Conservation (phyloP, 768 basidiomycete genomes). For the Trametes gibbosa region DNA sequence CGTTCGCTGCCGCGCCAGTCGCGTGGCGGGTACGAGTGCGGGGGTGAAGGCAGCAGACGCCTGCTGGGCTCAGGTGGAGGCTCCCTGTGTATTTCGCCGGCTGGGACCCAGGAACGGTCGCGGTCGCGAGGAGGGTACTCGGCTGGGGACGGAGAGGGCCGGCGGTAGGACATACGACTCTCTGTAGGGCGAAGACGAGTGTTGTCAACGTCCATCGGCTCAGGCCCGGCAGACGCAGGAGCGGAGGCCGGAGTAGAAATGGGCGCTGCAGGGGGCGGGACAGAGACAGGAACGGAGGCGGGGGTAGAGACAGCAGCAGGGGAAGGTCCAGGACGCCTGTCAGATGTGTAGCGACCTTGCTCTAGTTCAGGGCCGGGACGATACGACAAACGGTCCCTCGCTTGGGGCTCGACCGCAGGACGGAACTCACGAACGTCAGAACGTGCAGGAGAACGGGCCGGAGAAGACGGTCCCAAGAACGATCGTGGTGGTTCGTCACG, state of each 20-base stretch:
- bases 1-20: constrained; percentile 25
- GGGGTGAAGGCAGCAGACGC: constrained; percentile 1
- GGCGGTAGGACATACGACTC: constrained; percentile 19
- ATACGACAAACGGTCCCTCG: constrained; percentile 15
- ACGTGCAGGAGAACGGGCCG: constrained; percentile 22
- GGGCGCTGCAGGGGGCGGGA: constrained; percentile 17
- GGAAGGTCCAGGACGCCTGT: constrained; percentile 16
- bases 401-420: constrained; percentile 1
- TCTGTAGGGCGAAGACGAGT: constrained; percentile 13
- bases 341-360: constrained; percentile 23
- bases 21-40: constrained; percentile 14
- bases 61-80: constrained; percentile 12
- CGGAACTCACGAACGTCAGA: constrained; percentile 22
- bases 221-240: neutral
- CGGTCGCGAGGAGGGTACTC: constrained; percentile 14
- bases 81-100: constrained; percentile 20
- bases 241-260: neutral
- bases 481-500: constrained; percentile 21
- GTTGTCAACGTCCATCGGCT: constrained; percentile 27
- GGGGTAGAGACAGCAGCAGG: neutral
- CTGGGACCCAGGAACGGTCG: constrained; percentile 21
- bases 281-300: constrained; percentile 1
- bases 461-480: constrained; percentile 18
- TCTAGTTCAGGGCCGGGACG: constrained; percentile 13
- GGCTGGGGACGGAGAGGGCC: constrained; percentile 22